Evolutionary conservation across 2,329 filamentous ascomycete species (phyloP).

Genomic region (Ophiognomonia clavigignenti-juglandacearum): DNA sequence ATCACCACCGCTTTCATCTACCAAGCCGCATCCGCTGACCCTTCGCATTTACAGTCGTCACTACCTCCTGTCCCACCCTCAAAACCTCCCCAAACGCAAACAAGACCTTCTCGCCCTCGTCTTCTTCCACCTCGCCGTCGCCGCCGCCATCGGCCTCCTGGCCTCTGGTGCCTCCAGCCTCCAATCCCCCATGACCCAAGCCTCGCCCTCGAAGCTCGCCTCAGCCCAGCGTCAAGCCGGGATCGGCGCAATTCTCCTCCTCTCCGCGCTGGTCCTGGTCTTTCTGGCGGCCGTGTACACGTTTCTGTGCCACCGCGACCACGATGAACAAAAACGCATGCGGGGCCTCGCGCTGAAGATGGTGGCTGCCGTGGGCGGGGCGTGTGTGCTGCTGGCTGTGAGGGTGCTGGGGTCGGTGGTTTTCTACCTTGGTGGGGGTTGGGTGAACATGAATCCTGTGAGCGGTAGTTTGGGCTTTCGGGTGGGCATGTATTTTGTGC

Average conservation of each 20-base stretch:
- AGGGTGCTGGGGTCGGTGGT: constrained; percentile 20
- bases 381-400: constrained; percentile 21
- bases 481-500: constrained; percentile 20
- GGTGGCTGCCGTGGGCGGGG: constrained; percentile 18
- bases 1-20: not conserved
- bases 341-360: constrained; percentile 12
- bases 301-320: not conserved
- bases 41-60: constrained; percentile 1
- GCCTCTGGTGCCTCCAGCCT: constrained; percentile 20
- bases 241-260: constrained; percentile 20
- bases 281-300: constrained; percentile 12
- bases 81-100: not conserved
- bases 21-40: not conserved
- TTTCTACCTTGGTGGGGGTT: constrained; percentile 20
- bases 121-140: constrained; percentile 21
- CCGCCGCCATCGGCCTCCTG: constrained; percentile 21
- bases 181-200: constrained; percentile 1
- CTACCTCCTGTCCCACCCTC: not conserved
- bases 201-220: constrained; percentile 11
- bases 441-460: constrained; percentile 19
- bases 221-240: constrained; percentile 16
- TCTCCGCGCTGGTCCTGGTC: constrained; percentile 20
- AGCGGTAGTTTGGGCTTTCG: constrained; percentile 18
- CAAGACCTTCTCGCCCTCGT: constrained; percentile 12
- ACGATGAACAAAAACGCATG: not conserved